Percentiles rank a stretch among this genome's conserved stretches.
Conservation (phyloP, 148 eudicot genomes). For the Rheum nobile region DNA sequence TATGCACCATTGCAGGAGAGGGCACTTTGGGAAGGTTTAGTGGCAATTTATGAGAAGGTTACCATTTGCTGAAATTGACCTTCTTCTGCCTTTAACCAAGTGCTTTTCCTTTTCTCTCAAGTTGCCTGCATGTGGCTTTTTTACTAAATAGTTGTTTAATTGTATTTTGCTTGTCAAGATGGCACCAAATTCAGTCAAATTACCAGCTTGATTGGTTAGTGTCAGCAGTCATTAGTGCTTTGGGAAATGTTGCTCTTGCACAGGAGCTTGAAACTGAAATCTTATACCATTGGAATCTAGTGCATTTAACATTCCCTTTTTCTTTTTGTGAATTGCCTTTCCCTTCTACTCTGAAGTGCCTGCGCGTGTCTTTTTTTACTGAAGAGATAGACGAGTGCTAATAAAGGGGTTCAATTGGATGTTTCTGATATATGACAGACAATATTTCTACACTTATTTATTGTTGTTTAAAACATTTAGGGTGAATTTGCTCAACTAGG, state of each 20-base stretch:
- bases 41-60: slow-evolving; percentile 98
- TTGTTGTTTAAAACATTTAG: background rate
- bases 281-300: too few relatives aligned
- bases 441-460: background rate
- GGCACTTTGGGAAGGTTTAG: slow-evolving; percentile 99
- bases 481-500: background rate
- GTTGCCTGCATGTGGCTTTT: too few relatives aligned
- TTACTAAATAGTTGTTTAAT: too few relatives aligned
- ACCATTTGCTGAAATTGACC: slow-evolving; percentile 7
- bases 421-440: background rate
- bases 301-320: too few relatives aligned
- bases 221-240: too few relatives aligned
- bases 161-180: background rate
- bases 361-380: background rate
- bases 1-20: slow-evolving; percentile 83
- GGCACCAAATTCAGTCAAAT: background rate
- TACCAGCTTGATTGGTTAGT: too few relatives aligned
- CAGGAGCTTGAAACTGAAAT: too few relatives aligned
- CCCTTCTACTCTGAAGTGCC: too few relatives aligned
- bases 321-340: too few relatives aligned
- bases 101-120: background rate
- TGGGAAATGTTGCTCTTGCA: too few relatives aligned
- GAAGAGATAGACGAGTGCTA: background rate
- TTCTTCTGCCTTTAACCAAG: background rate
- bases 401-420: background rate